Evolutionary conservation across 2,329 filamentous ascomycete species (phyloP), one percentile per base, ranked within the genome.

Genomic region (Phoma herbarum): DNA sequence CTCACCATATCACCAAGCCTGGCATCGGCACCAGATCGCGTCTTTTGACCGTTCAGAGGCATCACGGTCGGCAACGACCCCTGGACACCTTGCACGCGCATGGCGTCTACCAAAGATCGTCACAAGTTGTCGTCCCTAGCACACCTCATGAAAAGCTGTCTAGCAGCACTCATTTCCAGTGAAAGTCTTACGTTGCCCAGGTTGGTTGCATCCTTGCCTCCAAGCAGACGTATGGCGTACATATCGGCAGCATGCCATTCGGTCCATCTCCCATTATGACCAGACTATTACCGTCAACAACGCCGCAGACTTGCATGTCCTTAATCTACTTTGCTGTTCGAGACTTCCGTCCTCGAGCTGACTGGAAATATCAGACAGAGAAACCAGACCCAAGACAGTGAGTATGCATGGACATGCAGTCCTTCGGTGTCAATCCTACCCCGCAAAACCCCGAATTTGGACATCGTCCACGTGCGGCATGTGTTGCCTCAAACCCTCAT

Each of bases 241-340:
- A n/a, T 14, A 10, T 48, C 22, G 22, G 44, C 23, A 37, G 12
- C 5, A 37, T 44, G 16, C 37, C 28, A 29, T 31, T 53, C 44
- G 50, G 39, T 28, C 49, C 49, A 45, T 42, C 25, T 49, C 37
- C 26, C 28, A 44, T 6, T 5, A 12, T 16, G 22, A 23, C 10
- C 12, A 14, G 22, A 42, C 42, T 37, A 16, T 26, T 45, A 10
- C 29, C 8, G 16, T 53, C 10, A 11, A 45, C 39, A 20, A 45
- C 46, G 33, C 50, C 54, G 43, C 28, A 4, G 22, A 28, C 42
- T 42, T 48, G 26, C 56, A 35, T 41, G 12, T 33, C 22, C 10
- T 45, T 41, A 51, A 59, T 42, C 4, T 54, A 53, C 42, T 31
- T 11, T n/a, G 31, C 39, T 14, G 45, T 18, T 54, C 56, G 55